Percentiles rank a stretch among this genome's conserved stretches.
Conservation (phyloP, 2,329 filamentous ascomycete genomes). For the Alternaria burnsii region DNA sequence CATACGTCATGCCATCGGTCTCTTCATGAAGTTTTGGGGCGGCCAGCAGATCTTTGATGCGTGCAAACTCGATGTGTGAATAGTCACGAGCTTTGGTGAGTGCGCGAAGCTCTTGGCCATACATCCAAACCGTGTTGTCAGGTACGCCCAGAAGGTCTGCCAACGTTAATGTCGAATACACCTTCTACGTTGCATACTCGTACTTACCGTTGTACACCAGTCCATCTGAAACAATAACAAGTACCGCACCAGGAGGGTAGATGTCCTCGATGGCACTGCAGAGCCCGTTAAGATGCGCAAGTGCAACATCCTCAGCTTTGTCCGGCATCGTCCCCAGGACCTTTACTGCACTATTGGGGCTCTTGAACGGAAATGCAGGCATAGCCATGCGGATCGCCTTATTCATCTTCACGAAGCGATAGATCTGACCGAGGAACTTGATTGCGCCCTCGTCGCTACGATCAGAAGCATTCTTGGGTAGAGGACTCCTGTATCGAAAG, state of each 20-base stretch:
- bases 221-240: conserved; percentile 54
- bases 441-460: conserved; percentile 25
- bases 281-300: conserved; percentile 53
- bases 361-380: conserved; percentile 70
- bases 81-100: conserved; percentile 20
- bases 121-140: conserved; percentile 54
- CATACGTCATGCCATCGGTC: conserved; percentile 24
- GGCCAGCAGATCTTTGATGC: conserved; percentile 24
- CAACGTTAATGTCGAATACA: too few species aligned
- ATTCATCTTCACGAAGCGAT: conserved; percentile 5
- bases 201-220: conserved; percentile 50
- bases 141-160: conserved; percentile 53
- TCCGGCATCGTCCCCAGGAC: conserved; percentile 59
- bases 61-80: conserved; percentile 27
- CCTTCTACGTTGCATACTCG: too few species aligned
- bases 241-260: conserved; percentile 51
- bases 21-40: conserved; percentile 16
- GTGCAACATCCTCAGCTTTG: conserved; percentile 53
- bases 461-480: conserved; percentile 15
- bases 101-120: conserved; percentile 25
- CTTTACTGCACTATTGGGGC: conserved; percentile 63
- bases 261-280: conserved; percentile 50
- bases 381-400: conserved; percentile 35
- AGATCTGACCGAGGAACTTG: conserved; percentile 23
- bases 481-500: conserved; percentile 20